Conservation (phyloP, 768 basidiomycete genomes). For the Naganishia randhawae region DNA sequence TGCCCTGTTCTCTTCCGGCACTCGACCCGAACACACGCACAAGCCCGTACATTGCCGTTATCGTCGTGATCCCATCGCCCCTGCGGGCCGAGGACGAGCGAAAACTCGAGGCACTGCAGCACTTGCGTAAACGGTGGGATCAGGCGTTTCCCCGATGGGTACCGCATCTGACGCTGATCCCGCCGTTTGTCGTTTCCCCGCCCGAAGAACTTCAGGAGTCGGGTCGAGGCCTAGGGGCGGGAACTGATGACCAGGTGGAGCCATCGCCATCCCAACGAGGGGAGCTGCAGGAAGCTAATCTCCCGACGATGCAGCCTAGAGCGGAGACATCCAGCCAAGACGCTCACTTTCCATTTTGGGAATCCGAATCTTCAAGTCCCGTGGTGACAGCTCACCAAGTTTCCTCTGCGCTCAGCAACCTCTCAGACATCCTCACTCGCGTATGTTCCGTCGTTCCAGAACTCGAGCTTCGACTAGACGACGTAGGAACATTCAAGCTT, state of each 20-base stretch:
- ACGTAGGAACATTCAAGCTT: constrained; percentile 12
- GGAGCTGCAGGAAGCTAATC: background rate
- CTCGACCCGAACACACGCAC: background rate
- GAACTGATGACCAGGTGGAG: background rate
- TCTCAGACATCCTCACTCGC: background rate
- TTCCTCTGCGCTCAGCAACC: background rate
- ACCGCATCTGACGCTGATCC: constrained; percentile 9
- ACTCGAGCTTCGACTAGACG: background rate
- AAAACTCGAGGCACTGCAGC: background rate
- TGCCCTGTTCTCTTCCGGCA: background rate
- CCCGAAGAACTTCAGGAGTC: background rate
- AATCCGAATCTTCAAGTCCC: background rate
- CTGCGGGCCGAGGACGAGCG: background rate
- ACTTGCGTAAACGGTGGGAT: constrained; percentile 13
- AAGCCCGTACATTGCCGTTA: background rate
- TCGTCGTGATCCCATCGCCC: background rate
- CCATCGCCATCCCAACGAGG: background rate
- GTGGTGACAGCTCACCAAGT: background rate
- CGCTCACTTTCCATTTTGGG: background rate
- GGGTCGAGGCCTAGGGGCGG: background rate
- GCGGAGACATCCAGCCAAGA: background rate
- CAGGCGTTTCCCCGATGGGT: constrained; percentile 13
- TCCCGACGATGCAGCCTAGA: background rate
- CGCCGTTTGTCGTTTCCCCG: background rate
- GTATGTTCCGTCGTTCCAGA: background rate